Evolutionary conservation across 495 filamentous ascomycete species (phyloP), one percentile per base, ranked within the genome.

Genomic region (Annulohypoxylon maeteangense): DNA sequence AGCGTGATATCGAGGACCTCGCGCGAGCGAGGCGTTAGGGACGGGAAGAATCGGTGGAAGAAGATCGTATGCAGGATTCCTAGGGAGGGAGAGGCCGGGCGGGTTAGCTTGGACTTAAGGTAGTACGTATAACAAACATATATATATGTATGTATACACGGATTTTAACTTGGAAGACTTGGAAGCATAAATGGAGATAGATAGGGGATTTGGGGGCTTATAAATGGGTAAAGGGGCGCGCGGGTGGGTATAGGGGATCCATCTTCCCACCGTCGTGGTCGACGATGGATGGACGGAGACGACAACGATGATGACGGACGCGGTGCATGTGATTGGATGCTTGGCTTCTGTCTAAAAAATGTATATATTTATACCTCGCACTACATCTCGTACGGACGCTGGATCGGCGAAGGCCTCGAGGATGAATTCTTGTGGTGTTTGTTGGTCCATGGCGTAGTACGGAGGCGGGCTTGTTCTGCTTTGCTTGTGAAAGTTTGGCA

Each of bases 31-130:
- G 95, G 95, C 12, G 88, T 83, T 61, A 97, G 86, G 29, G 92
- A 89, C 62, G 92, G 92, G 83, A 99, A 98, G 85, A 93, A 97
- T 67, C 95, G 92, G 81, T 98, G 94, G 85, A 99, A 99, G 90
- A 98, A 99, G 77, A 99, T 97, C 42, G 95, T 95, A 79, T 97
- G 93, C 56, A 98, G 90, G 74, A 98, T 91, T 66, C 91, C 95
- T 98, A 67, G 7, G 10, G 14, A 68, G 6, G 8, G 16, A n/a
- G 47, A 8, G 25, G 20, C 50, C 14, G 23, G 7, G 44, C 12
- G 42, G 42, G 60, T 68, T 70, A 67, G 67, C 59, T 38, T 27
- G 18, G 16, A 25, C 44, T 53, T 31, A 53, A 53, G 25, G 25
- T 31, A 16, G 25, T 31, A 16, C 4, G 47, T 29, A 12, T 27